Base-by-base conservation (phyloP, 352 stramenopile species). In the Globisporangium splendens region DNA sequence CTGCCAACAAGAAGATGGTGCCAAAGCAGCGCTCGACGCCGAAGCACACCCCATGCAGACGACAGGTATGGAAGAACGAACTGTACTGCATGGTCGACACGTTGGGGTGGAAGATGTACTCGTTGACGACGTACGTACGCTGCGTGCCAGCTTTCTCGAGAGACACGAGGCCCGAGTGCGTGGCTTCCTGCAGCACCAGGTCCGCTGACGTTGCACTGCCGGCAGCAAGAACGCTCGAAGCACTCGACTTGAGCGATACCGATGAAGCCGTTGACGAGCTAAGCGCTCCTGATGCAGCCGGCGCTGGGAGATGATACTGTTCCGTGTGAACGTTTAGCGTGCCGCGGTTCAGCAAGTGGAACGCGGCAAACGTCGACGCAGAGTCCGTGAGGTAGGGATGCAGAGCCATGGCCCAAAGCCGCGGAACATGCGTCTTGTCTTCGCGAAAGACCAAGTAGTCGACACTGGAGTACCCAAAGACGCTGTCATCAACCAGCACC, bases 21-120 rank as follows among this genome's bases (percentile, higher is more conserved):
- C 85, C 85, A n/a, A 91, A 56, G 21, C 73, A 68, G 4, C 70
- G 68, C 57, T 83, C 67, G 54, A 95, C 66, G 61, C 96, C 89
- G 18, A 94, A 96, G 57, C 82, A 95, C 51, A 97, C 88, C 33
- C 89, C 88, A 21, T 96, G 79, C 50, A 95, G 69, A 0, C 88
- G 71, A 57, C 89, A 97, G 49, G 77, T 74, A 52, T 96, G 90
- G 71, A 97, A 97, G 68, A 96, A 94, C 15, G 80, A 70, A 49
- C 69, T 69, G 59, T 93, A 91, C 48, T 76, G 74, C 64, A 91
- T 89, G 15, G 83, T 91, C 46, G 69, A 74, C 46, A 96, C 72
- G 52, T 86, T 86, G 13, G 85, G 83, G 38, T 97, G 86, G 58
- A 81, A 82, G 31, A 93, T 68, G 61, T 91, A 91, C 39, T 86